Percentiles rank a stretch among this genome's conserved stretches.
Conservation (phyloP, 2,329 filamentous ascomycete species). For the Grosmannia serpens region DNA sequence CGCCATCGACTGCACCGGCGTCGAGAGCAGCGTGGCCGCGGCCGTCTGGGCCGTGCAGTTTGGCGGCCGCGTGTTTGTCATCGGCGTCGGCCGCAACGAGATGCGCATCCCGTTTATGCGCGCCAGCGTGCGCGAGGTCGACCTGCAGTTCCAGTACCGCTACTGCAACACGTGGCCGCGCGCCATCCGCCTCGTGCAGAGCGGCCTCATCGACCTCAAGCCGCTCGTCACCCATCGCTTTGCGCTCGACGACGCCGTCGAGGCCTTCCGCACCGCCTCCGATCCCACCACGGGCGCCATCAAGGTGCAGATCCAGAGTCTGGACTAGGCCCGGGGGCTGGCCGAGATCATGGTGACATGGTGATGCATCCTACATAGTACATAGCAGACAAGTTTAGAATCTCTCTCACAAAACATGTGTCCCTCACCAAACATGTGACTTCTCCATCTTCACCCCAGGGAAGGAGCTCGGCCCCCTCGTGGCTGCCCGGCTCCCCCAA, state of each 20-base stretch:
- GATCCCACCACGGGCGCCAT: conserved; percentile 90
- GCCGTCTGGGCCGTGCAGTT: conserved; percentile 90
- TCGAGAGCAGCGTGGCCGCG: conserved; percentile 75
- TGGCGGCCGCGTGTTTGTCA: conserved; percentile 93
- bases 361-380: too few relatives aligned
- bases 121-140: conserved; percentile 79
- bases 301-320: conserved; percentile 86
- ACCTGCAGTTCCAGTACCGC: conserved; percentile 92
- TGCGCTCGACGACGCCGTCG: conserved; percentile 70
- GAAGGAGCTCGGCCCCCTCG: too few relatives aligned
- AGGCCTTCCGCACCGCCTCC: conserved; percentile 81
- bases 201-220: conserved; percentile 69
- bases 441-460: too few relatives aligned
- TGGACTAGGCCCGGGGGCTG: conserved; percentile 34
- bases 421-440: too few relatives aligned
- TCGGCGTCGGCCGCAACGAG: conserved; percentile 90
- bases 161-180: conserved; percentile 95
- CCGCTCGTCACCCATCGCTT: conserved; percentile 84
- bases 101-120: conserved; percentile 95
- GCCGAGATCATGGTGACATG: too few relatives aligned
- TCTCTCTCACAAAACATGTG: too few relatives aligned
- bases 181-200: conserved; percentile 78
- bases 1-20: conserved; percentile 86
- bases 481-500: not conserved
- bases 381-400: too few relatives aligned